These are phyloP conservation scores for Mycena pura DNA, from an alignment of 768 basidiomycete species.

Conservation along the genomic window DNA sequence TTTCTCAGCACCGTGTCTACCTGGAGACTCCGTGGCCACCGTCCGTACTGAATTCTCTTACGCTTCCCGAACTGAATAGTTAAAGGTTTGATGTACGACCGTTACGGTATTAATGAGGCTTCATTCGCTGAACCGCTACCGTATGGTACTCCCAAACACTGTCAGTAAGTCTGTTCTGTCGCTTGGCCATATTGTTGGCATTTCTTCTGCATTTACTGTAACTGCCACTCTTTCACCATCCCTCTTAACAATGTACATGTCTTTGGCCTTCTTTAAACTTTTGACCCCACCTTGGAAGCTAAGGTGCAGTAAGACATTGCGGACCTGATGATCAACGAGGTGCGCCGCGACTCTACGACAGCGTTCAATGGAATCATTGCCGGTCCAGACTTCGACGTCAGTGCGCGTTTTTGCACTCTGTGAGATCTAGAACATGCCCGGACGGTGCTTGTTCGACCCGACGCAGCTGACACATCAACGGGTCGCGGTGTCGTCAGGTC, in stretches of 20 bases:
- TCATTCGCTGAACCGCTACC: no score
- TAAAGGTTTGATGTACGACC: no score
- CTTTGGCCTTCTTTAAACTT: conserved; percentile 10
- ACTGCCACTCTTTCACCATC: conserved; percentile 8
- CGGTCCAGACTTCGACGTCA: conserved; percentile 13
- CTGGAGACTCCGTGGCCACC: no score
- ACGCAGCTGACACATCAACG: conserved; percentile 14
- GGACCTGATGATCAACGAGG: conserved; percentile 17
- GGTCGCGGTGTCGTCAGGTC: conserved; percentile 5
- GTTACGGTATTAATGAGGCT: no score
- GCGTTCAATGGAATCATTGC: conserved; percentile 17
- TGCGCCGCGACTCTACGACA: conserved; percentile 16
- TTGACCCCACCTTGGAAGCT: conserved; percentile 9
- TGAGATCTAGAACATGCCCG: not conserved
- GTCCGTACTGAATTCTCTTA: no score
- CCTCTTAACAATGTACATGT: conserved; percentile 16
- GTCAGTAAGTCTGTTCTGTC: no score
- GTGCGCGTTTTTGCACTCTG: conserved; percentile 17
- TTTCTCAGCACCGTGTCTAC: no score
- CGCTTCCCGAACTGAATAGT: no score
- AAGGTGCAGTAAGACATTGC: conserved; percentile 17
- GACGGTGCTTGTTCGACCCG: conserved; percentile 18
- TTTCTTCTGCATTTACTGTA: conserved; percentile 1
- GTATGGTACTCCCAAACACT: no score
- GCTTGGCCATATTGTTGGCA: no score